These are phyloP conservation scores for Colletotrichum ledebouriae DNA, from an alignment of 2,329 filamentous ascomycete species.

Conservation along the genomic window DNA sequence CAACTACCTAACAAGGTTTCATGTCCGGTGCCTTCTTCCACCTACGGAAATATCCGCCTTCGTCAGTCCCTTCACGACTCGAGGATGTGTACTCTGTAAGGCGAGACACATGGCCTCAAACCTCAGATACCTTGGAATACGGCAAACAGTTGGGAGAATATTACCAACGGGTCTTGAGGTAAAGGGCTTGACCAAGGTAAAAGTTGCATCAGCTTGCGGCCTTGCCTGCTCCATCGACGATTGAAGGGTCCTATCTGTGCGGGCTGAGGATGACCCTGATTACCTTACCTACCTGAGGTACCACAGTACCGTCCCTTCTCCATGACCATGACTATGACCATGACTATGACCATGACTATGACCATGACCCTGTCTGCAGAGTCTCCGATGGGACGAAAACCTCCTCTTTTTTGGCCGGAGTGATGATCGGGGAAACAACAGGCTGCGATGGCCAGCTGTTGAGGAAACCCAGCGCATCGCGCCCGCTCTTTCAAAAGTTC, in stretches of 20 bases:
- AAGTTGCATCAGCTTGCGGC: no score
- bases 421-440: conserved; percentile 34
- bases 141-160: background rate
- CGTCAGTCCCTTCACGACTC: background rate
- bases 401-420: conserved; percentile 23
- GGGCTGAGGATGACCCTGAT: conserved; percentile 29
- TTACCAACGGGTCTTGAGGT: conserved; percentile 1
- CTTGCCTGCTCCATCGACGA: conserved; percentile 19
- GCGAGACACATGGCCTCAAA: conserved; percentile 16
- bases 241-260: conserved; percentile 22
- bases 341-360: no score
- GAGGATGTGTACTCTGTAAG: background rate
- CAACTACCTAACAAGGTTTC: conserved; percentile 32
- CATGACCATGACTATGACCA: no score
- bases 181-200: conserved; percentile 22
- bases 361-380: no score
- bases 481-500: background rate
- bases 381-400: conserved; percentile 25
- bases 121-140: background rate
- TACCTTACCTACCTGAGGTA: background rate
- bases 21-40: conserved; percentile 5
- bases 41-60: conserved; percentile 24
- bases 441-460: conserved; percentile 15
- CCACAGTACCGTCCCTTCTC: background rate
- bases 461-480: conserved; percentile 11